Evolutionary conservation across 2,329 filamentous ascomycete genomes (phyloP), one percentile per base, ranked within the genome.

Genomic region (Fonsecaea pugnacius): DNA sequence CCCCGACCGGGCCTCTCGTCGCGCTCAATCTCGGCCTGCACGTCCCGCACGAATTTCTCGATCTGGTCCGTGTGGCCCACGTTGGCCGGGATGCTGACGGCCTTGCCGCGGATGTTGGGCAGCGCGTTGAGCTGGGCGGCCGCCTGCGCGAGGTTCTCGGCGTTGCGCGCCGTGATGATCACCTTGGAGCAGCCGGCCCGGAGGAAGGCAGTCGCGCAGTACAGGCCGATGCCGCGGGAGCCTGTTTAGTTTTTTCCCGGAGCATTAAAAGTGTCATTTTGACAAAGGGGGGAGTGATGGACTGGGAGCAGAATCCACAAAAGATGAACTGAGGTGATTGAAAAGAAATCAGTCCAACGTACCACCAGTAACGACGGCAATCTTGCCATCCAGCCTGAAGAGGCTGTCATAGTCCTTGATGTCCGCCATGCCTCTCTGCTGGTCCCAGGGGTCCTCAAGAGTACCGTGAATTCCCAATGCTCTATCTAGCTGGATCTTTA

Each of bases 201-300:
- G 3, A 68, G 61, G 30, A 68, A 61, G 12, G 58, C 64, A 1
- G 66, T 60, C 4, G 66, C 65, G 18, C 54, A 56, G 43, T 68
- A 63, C n/a, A 67, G 62, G 18, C 66, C 66, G 18, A 65, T 65
- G 76, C 57, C 78, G 76, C 79, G 59, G 40, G 57, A 67, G 35
- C 62, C 65, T 69, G 51, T 14, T 43, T n/a, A n/a, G n/a, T n/a
- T n/a, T n/a, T n/a, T n/a, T n/a, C n/a, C n/a, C n/a, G n/a, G n/a
- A n/a, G n/a, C n/a, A n/a, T n/a, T n/a, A n/a, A n/a, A n/a, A n/a
- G n/a, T n/a, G n/a, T n/a, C n/a, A n/a, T n/a, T n/a, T n/a, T n/a
- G n/a, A n/a, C n/a, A n/a, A n/a, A n/a, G n/a, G n/a, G n/a, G n/a
- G 51, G 12, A 56, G 27, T 2, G 33, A 9, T 4, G 18, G 21